Conservation (phyloP, 2,329 filamentous ascomycete genomes). For the Incumbomyces delicatus region DNA sequence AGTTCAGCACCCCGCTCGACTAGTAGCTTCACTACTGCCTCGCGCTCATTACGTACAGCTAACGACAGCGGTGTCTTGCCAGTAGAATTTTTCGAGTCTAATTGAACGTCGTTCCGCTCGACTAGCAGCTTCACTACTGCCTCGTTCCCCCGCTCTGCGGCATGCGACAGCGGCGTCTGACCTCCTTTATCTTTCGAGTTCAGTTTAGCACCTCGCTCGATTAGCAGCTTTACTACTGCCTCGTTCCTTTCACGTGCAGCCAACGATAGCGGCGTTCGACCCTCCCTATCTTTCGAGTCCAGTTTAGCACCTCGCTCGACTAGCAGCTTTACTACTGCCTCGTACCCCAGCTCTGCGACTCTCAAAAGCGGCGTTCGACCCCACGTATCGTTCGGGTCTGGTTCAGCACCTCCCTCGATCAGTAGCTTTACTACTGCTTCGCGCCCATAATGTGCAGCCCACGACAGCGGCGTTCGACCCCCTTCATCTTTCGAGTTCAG, state of each 20-base stretch:
- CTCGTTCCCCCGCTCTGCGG: neutral
- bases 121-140: neutral
- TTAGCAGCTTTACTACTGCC: constrained; percentile 20
- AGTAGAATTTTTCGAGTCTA: neutral
- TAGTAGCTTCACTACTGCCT: too few relatives aligned
- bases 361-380: neutral
- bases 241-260: constrained; percentile 21
- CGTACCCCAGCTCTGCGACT: neutral
- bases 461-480: too few relatives aligned
- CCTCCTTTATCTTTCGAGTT: neutral
- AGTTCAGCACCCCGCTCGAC: too few relatives aligned
- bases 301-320: neutral
- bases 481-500: too few relatives aligned
- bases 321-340: neutral
- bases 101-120: neutral
- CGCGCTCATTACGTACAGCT: too few relatives aligned
- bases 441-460: too few relatives aligned
- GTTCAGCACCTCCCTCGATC: neutral
- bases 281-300: constrained; percentile 14
- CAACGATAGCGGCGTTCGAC: constrained; percentile 18
- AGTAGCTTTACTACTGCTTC: too few relatives aligned
- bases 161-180: neutral
- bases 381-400: neutral
- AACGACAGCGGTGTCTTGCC: too few relatives aligned
- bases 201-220: neutral